phyloP scores from a whole-genome alignment of 306 rosid genomes.

The Quercus suber region DNA sequence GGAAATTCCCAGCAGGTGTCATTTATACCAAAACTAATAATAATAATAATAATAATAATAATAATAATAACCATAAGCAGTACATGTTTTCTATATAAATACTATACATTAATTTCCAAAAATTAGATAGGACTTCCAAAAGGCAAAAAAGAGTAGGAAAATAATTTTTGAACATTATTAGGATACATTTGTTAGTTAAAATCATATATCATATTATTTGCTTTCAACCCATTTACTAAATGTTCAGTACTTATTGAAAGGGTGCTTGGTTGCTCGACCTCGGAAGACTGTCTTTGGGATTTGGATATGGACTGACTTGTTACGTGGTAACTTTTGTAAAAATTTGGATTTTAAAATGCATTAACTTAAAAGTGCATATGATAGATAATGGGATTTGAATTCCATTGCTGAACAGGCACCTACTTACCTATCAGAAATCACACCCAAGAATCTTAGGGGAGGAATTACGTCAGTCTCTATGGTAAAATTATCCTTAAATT shows the following conservation, averaged over 20 bases:
- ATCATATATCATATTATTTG: too few species aligned
- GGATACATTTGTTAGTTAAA: too few species aligned
- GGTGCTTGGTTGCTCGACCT: constrained; percentile 31
- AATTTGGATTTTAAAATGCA: not conserved
- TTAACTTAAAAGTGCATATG: too few species aligned
- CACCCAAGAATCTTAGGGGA: constrained; percentile 21
- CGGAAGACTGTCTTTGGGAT: constrained; percentile 36
- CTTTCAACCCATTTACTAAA: not conserved
- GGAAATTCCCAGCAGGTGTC: too few species aligned
- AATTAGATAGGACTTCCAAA: not conserved
- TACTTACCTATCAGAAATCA: constrained; percentile 31
- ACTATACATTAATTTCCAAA: too few species aligned
- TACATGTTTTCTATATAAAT: too few species aligned
- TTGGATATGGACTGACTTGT: constrained; percentile 25
- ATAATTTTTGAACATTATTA: too few species aligned
- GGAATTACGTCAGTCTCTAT: too few species aligned
- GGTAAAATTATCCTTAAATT: too few species aligned
- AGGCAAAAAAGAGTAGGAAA: not conserved
- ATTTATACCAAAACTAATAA: too few species aligned
- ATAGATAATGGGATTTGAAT: not conserved
- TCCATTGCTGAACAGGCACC: constrained; percentile 6
- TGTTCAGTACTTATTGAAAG: constrained; percentile 12
- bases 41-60: too few species aligned
- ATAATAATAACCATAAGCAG: too few species aligned
- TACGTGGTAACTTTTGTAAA: constrained; percentile 26